Evolutionary conservation across 768 basidiomycete genomes (phyloP), one percentile per base, ranked within the genome.

Genomic region (Calocera cornea): DNA sequence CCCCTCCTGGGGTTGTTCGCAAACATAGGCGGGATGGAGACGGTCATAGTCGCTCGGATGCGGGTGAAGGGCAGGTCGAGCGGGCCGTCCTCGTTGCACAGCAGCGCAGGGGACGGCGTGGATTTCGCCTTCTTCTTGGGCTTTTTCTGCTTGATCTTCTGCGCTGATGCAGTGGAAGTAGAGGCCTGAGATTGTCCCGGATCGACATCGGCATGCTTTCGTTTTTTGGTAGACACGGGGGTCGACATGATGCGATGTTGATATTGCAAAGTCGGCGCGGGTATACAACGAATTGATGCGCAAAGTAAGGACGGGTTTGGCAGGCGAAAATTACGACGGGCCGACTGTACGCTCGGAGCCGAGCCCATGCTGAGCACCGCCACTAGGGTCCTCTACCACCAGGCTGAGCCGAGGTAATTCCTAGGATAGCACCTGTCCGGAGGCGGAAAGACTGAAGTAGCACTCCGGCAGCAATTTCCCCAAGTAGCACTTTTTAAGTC

Each of bases 21-120:
- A 75, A 92, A 95, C 47, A 88, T 81, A 0, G 94, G 94, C 33
- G 94, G 84, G 17, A 97, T 82, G 11, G 90, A 86, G 44, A 95
- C 79, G 29, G 82, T 78, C 66, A 94, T 79, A 34, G 84, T 82
- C n/a, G 90, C 82, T 64, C 80, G 80, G 73, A 91, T 77, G 65
- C 85, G 74, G 68, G 80, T 78, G 73, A 91, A 91, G 73, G 89
- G 84, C 31, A 77, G 68, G 67, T 72, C 69, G 12, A 64, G 65
- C 10, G 63, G 64, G 33, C 65, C 70, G 2, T 34, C 33, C 0
- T 70, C 71, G 38, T 72, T 75, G 74, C 65, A 72, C 69, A 64
- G 65, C 68, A 69, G 68, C 10, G 29, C 33, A 41, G 68, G 34
- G 29, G 68, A 67, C 33, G 67, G 3, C 63, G 71, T 66, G 7